Conservation (phyloP, 306 rosid genomes). For the Fragaria nilgerrensis region DNA sequence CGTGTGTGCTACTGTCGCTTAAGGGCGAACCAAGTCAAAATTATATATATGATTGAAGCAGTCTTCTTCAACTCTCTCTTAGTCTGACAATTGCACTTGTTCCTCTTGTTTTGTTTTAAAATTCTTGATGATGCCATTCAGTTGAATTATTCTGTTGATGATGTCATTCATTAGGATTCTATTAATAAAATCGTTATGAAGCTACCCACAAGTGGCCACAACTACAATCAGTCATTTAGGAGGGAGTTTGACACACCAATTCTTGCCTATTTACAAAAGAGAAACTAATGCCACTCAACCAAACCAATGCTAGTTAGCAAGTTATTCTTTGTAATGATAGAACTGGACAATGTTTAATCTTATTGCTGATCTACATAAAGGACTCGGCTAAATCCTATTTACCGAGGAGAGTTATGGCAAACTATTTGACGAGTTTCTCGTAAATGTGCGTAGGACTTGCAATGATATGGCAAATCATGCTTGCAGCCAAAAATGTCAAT, state of each 20-base stretch:
- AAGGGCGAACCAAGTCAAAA: not conserved
- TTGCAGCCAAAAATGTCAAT: too few relatives aligned
- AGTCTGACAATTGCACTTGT: not conserved
- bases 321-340: too few relatives aligned
- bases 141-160: not conserved
- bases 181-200: not conserved
- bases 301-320: too few relatives aligned
- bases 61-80: constrained; percentile 2
- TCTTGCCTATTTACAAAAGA: too few relatives aligned
- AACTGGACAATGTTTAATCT: too few relatives aligned
- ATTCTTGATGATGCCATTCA: not conserved
- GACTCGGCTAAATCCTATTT: too few relatives aligned
- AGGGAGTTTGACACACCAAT: too few relatives aligned
- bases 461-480: not conserved
- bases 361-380: too few relatives aligned
- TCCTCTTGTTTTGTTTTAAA: not conserved
- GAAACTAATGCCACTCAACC: too few relatives aligned
- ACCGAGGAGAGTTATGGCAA: too few relatives aligned
- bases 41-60: not conserved
- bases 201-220: not conserved
- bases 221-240: not conserved
- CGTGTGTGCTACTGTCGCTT: not conserved
- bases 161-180: not conserved
- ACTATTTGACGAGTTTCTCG: too few relatives aligned
- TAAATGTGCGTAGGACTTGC: not conserved